Base-by-base conservation (phyloP, 352 stramenopile species). In the Globisporangium rhizosaccharum region DNA sequence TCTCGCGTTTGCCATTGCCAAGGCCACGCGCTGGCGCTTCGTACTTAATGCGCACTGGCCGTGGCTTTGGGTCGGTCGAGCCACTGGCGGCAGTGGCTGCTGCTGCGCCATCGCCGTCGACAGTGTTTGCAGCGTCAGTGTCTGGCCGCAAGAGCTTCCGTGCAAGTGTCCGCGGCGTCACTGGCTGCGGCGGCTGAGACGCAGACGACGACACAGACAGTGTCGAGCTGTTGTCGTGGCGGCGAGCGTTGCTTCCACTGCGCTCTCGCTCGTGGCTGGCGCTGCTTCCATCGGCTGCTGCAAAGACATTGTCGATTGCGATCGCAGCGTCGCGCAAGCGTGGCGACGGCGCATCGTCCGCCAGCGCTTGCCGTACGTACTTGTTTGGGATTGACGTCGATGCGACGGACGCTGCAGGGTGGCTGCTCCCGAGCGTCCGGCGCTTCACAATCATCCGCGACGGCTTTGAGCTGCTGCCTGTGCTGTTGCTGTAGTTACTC, bases 31-130 rank as follows among this genome's bases (percentile, higher is more conserved):
- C 73, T 12, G 74, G 65, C 5, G 66, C 80, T 50, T 92, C 81
- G 59, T 94, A 94, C 37, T 80, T 82, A 61, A 92, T 87, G 2
- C 80, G 81, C 37, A 92, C 68, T 12, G 79, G 77, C 25, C 79
- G 73, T 25, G 70, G 30, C 39, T 81, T 78, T 11, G 57, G 30
- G n/a, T 62, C 56, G 20, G 41, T 47, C 3, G 41, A 15, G 12
- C 7, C 41, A 46, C 12, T 46, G 9, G 42, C 42, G 17, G 5
- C 17, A 25, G 42, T 18, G 15, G 37, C 37, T 44, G 37, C 37
- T 11, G 25, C 18, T 26, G 4, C n/a, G 18, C 30, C 14, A 2
- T 46, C 39, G 15, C 48, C 11, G 52, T 54, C 45, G 51, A 59
- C 61, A 47, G 66, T 45, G 30, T 36, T 36, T 56, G 65, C 61